Evolutionary conservation across 768 basidiomycete species (phyloP).

Genomic region (Lactifluus subvellereus): DNA sequence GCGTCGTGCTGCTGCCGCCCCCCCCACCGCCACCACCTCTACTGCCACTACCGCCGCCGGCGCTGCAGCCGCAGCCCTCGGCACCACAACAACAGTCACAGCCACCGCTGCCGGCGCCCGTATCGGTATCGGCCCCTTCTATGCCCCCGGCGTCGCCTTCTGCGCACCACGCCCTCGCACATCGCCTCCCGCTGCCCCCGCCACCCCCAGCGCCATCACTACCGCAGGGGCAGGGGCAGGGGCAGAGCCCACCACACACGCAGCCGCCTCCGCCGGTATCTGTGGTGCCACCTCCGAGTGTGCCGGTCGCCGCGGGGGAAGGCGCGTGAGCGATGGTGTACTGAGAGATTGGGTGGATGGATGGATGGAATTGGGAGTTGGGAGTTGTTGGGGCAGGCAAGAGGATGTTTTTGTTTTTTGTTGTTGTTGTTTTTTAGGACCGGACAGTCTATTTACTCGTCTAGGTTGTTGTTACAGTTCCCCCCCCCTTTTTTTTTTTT

Average conservation of each 20-base stretch:
- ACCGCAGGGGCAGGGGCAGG: neutral
- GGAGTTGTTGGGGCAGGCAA: neutral
- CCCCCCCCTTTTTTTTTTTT: too few species aligned
- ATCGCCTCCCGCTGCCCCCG: slow-evolving; percentile 15
- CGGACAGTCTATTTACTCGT: too few species aligned
- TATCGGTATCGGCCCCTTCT: neutral
- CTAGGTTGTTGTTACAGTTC: too few species aligned
- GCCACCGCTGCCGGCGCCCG: neutral
- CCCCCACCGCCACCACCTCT: neutral
- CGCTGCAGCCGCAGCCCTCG: neutral
- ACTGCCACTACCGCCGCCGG: neutral
- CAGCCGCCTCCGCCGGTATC: slow-evolving; percentile 5
- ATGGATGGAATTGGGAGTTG: too few species aligned
- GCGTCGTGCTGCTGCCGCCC: slow-evolving; percentile 3
- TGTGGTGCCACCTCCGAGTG: slow-evolving; percentile 7
- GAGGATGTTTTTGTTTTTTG: neutral
- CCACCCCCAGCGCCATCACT: neutral
- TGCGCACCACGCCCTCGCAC: neutral
- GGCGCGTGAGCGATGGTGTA: neutral
- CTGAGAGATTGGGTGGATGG: too few species aligned
- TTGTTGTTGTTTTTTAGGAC: too few species aligned
- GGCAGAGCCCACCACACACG: neutral
- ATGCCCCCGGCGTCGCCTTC: neutral
- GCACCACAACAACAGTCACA: neutral
- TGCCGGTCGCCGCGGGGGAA: slow-evolving; percentile 16